Conservation (phyloP, 179 eudicot genomes). For the Vitellaria paradoxa region DNA sequence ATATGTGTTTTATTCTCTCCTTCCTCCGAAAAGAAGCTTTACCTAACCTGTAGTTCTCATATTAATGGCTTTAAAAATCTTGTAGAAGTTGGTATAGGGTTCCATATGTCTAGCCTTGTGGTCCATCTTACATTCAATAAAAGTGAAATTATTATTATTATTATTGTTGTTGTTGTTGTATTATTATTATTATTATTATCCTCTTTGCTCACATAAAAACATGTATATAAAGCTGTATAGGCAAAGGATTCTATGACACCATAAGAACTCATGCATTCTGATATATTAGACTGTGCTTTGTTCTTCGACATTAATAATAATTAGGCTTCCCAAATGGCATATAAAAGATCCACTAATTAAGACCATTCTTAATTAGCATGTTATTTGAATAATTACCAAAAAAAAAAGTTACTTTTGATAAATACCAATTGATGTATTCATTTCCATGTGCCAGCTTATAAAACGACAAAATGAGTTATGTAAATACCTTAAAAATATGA, state of each 20-base stretch:
- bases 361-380: not conserved
- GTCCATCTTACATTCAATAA: slow-evolving; percentile 12
- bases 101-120: slow-evolving; percentile 15
- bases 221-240: not conserved
- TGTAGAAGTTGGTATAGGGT: slow-evolving; percentile 1
- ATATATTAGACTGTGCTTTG: not conserved
- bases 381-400: too few relatives aligned
- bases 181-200: not conserved
- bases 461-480: not conserved
- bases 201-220: not conserved
- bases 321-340: not conserved
- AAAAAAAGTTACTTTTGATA: too few relatives aligned
- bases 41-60: not conserved
- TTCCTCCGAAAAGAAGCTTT: not conserved
- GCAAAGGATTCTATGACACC: too few relatives aligned
- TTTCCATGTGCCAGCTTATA: not conserved
- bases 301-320: not conserved
- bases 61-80: slow-evolving; percentile 12
- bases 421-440: not conserved
- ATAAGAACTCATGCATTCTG: too few relatives aligned
- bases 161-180: not conserved
- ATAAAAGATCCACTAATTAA: not conserved
- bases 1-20: not conserved
- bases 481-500: not conserved
- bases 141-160: not conserved